These are phyloP conservation scores for Boletus pseudopeckii DNA, from an alignment of 768 basidiomycete genomes.

Conservation along the genomic window DNA sequence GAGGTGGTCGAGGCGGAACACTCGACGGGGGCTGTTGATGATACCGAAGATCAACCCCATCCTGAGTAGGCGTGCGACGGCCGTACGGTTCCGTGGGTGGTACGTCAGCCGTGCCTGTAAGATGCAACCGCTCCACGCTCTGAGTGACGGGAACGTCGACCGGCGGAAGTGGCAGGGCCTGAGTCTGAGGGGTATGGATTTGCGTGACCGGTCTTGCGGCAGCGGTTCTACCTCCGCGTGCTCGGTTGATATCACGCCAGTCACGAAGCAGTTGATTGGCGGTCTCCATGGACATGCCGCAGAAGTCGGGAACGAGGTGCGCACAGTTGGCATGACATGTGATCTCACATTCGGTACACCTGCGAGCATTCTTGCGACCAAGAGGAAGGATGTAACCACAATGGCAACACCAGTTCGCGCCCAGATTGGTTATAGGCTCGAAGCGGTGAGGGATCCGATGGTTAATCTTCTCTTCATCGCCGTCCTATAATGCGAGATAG, in stretches of 20 bases:
- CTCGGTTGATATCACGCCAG: constrained; percentile 86
- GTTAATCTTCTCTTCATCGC: constrained; percentile 97
- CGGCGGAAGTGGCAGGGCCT: constrained; percentile 33
- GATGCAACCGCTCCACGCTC: constrained; percentile 45
- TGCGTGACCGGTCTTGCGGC: constrained; percentile 36
- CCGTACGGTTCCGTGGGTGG: constrained; percentile 24
- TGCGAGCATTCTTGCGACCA: constrained; percentile 93
- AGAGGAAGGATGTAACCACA: constrained; percentile 98
- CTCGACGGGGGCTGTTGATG: constrained; percentile 35
- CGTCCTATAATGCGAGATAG: constrained; percentile 53
- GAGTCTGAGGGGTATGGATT: constrained; percentile 29
- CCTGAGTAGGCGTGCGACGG: constrained; percentile 27
- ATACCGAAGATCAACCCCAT: constrained; percentile 41
- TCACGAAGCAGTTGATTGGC: constrained; percentile 90
- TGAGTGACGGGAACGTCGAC: constrained; percentile 32
- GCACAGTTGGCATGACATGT: constrained; percentile 98
- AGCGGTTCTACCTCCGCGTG: constrained; percentile 46
- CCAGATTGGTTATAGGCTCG: constrained; percentile 93
- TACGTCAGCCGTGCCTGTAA: constrained; percentile 39
- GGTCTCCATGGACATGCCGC: constrained; percentile 99
- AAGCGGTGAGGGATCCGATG: constrained; percentile 99
- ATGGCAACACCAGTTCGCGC: constrained; percentile 99
- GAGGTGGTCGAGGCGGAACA: constrained; percentile 34
- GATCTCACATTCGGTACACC: constrained; percentile 93
- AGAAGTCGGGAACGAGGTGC: constrained; percentile 98